Base-by-base conservation (phyloP, 768 basidiomycete species). In the Suillus subaureus region DNA sequence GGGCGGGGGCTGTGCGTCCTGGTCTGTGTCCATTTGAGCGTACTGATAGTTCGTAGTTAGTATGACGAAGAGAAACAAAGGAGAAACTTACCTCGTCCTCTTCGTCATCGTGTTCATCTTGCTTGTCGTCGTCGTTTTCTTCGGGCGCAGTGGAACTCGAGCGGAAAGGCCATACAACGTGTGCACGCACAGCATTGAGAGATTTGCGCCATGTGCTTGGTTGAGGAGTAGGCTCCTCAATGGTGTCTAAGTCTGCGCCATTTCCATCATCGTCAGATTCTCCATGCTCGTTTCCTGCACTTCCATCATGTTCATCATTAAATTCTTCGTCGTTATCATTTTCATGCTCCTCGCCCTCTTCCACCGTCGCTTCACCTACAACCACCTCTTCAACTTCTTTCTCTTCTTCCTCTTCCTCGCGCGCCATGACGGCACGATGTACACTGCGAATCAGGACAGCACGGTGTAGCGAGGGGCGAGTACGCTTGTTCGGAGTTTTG, bases 401-500 rank as follows among this genome's bases (percentile, higher is more conserved):
- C 64, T 86, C 83, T 63, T 85, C 82, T 40, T 70, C 74, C 65
- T 87, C 86, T 62, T 78, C 80, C 69, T 86, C 88, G 5, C 82
- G 79, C 45, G 80, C 79, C 69, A 85, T 63, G 0, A 85, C 83
- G 0, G 85, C 85, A 16, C 89, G 81, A 70, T 91, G 89, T 0
- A 89, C 89, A 45, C 87, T 89, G 12, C 89, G 83, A 15, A 92
- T 85, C 12, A 92, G 79, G 2, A 92, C 90, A 0, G 88, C 87
- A 15, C 86, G 85, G 69, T 92, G 90, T 2, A 92, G 76, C 3
- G 86, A 87, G 18, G 80, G 80, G 1, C 85, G 78, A 5, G 74
- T 65, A 28, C 74, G 71, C 13, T 70, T 70, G 64, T 40, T 71
- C 47, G 79, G 81, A 28, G 66, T 65, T 35, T 67, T 67, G 52